phyloP scores from a whole-genome alignment of 2,329 filamentous ascomycete species.

The Fusarium devonianum region DNA sequence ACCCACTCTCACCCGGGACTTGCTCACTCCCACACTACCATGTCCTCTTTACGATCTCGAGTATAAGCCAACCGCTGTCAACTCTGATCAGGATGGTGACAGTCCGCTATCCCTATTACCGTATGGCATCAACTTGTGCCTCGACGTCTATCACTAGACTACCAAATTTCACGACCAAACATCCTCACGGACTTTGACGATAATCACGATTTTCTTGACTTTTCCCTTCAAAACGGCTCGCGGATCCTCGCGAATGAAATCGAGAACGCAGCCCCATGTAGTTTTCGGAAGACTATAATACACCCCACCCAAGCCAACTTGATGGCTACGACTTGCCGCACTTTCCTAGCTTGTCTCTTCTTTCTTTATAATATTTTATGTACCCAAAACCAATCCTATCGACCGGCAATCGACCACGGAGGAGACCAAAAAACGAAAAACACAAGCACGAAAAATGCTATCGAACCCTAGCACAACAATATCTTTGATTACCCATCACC shows the following conservation, averaged over 20 bases:
- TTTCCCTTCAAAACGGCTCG: conserved; percentile 8
- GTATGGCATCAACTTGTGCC: conserved; percentile 16
- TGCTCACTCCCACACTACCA: conserved; percentile 47
- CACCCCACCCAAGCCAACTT: conserved; percentile 27
- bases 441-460: conserved; percentile 11
- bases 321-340: conserved; percentile 36
- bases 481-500: conserved; percentile 27
- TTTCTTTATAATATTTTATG: conserved; percentile 24
- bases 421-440: conserved; percentile 28
- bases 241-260: conserved; percentile 24
- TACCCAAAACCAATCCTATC: conserved; percentile 24
- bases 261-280: conserved; percentile 25
- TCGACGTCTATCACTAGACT: conserved; percentile 21
- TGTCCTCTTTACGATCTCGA: conserved; percentile 48
- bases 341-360: conserved; percentile 20
- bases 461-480: conserved; percentile 17
- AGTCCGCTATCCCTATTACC: conserved; percentile 14
- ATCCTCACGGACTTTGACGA: conserved; percentile 43
- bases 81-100: conserved; percentile 8
- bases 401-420: conserved; percentile 7
- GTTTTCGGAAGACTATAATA: conserved; percentile 36
- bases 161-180: conserved; percentile 37
- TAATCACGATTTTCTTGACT: conserved; percentile 42
- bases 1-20: conserved; percentile 48
- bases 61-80: conserved; percentile 36